Conservation (phyloP, 2,329 filamentous ascomycete species). For the Arachnopeziza araneosa region DNA sequence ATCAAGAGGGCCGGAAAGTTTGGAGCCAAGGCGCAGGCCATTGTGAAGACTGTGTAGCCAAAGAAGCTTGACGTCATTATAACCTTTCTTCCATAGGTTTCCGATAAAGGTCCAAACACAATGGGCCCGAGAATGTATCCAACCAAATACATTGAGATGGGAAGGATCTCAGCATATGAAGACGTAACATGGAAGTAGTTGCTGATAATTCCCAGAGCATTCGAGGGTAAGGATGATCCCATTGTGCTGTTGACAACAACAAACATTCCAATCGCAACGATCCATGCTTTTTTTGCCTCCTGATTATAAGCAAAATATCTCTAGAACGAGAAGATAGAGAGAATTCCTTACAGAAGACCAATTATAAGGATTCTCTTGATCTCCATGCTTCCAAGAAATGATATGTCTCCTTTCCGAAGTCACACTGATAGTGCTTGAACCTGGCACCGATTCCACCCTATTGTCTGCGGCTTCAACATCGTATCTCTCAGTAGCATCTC, state of each 20-base stretch:
- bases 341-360: not conserved
- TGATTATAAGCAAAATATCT: slow-evolving; percentile 23
- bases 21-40: slow-evolving; percentile 57
- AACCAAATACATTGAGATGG: slow-evolving; percentile 58
- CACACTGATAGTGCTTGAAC: slow-evolving; percentile 18
- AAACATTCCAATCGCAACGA: slow-evolving; percentile 50
- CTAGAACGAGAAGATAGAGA: not conserved
- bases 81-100: slow-evolving; percentile 56
- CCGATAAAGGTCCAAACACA: slow-evolving; percentile 60
- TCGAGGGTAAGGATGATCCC: slow-evolving; percentile 58
- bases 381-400: slow-evolving; percentile 25
- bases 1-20: slow-evolving; percentile 60
- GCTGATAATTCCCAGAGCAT: slow-evolving; percentile 53
- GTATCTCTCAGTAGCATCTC: slow-evolving; percentile 38
- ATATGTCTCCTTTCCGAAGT: slow-evolving; percentile 15
- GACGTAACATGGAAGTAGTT: slow-evolving; percentile 51
- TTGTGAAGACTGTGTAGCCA: slow-evolving; percentile 60
- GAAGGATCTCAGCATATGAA: slow-evolving; percentile 38
- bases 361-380: slow-evolving; percentile 30
- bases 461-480: slow-evolving; percentile 39
- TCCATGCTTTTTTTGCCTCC: slow-evolving; percentile 44
- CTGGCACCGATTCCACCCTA: slow-evolving; percentile 21
- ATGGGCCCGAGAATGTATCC: slow-evolving; percentile 54
- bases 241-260: slow-evolving; percentile 64
- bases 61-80: slow-evolving; percentile 60